Conservation (phyloP, 2,329 filamentous ascomycete species). For the Neonectria punicea region DNA sequence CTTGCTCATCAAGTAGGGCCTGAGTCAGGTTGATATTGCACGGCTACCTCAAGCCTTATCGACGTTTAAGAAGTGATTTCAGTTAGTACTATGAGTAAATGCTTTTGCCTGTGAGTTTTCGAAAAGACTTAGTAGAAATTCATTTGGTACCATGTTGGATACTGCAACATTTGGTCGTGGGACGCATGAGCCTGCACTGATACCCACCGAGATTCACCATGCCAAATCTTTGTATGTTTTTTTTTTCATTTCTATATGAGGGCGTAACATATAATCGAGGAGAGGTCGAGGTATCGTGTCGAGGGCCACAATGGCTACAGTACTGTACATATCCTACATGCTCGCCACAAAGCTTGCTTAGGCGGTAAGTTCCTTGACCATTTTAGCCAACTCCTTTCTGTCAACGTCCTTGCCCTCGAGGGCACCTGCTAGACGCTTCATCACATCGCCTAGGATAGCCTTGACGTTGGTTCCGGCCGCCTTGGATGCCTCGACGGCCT, state of each 20-base stretch:
- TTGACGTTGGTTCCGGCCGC: conserved; percentile 57
- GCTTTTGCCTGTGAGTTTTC: not conserved
- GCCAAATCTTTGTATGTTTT: not conserved
- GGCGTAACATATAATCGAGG: conserved; percentile 20
- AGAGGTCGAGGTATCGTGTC: conserved; percentile 21
- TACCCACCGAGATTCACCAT: not conserved
- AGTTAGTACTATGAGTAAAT: not conserved
- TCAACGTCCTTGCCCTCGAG: conserved; percentile 74
- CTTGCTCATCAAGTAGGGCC: not conserved
- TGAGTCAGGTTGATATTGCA: not conserved
- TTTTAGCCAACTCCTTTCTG: conserved; percentile 66
- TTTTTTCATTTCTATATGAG: conserved; percentile 22
- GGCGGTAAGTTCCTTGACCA: conserved; percentile 64
- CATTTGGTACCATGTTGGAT: too few species aligned
- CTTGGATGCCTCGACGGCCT: conserved; percentile 62
- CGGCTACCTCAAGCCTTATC: not conserved
- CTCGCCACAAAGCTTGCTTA: conserved; percentile 19
- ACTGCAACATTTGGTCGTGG: not conserved
- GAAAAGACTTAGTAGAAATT: not conserved
- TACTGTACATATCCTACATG: conserved; percentile 43
- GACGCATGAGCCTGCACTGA: not conserved
- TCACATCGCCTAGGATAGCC: conserved; percentile 66
- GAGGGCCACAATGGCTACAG: conserved; percentile 14
- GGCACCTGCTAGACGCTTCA: conserved; percentile 68
- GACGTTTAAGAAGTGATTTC: not conserved